Evolutionary conservation across 306 rosid genomes (phyloP).

Genomic region (Dryas drummondii): DNA sequence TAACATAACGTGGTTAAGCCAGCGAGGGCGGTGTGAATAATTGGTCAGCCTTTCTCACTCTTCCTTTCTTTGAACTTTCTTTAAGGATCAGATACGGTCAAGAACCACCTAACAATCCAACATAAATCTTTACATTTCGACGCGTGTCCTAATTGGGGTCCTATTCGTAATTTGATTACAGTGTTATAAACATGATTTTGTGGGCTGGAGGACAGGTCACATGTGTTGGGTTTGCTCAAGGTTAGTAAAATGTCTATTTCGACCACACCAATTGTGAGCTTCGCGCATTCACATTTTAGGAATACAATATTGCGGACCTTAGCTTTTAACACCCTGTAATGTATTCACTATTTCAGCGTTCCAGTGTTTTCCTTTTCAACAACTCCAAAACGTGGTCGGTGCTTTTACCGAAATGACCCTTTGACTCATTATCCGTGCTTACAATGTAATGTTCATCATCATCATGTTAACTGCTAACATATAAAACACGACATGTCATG

Average conservation of each 20-base stretch:
- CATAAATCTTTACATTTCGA: rapidly evolving
- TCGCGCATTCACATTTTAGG: background rate
- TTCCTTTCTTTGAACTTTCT: constrained; percentile 18
- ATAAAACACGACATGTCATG: no score
- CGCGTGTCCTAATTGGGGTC: constrained; percentile 1
- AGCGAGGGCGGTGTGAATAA: constrained; percentile 31
- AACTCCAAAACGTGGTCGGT: constrained; percentile 27
- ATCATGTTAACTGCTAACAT: no score
- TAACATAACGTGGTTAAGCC: constrained; percentile 3
- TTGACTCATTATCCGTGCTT: no score
- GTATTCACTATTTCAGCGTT: no score
- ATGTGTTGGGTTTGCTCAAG: background rate
- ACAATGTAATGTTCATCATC: no score
- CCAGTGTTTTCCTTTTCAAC: constrained; percentile 26
- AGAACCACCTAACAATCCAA: constrained; percentile 15
- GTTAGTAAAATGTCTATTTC: constrained; percentile 43
- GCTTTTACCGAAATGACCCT: constrained; percentile 29
- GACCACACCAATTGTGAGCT: background rate
- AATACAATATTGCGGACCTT: constrained; percentile 10
- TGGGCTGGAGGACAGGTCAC: constrained; percentile 29
- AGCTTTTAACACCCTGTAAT: constrained; percentile 20
- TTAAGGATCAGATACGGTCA: constrained; percentile 20
- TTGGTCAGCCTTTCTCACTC: constrained; percentile 29
- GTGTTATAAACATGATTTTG: background rate
- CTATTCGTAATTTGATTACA: background rate